A percentile compares a stretch with the other conserved stretches of the same genome.
These are phyloP conservation scores for Chrysoporthe cubensis DNA, from an alignment of 2,329 filamentous ascomycete species.

Conservation along the genomic window DNA sequence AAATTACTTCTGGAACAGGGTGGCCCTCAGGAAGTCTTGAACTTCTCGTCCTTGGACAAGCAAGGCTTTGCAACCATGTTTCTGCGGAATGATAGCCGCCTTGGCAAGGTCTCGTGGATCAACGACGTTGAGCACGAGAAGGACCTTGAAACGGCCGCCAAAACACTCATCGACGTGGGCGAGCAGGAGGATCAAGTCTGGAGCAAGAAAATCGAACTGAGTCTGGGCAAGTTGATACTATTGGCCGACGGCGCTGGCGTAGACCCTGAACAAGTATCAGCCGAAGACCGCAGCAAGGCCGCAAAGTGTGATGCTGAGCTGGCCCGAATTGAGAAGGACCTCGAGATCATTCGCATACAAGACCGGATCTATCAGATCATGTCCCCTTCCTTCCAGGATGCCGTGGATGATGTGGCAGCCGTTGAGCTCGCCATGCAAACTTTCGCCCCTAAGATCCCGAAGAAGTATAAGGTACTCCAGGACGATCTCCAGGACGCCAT, in stretches of 20 bases:
- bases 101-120: conserved; percentile 89
- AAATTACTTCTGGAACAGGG: conserved; percentile 72
- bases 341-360: conserved; percentile 77
- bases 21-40: conserved; percentile 70
- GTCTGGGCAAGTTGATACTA: conserved; percentile 80
- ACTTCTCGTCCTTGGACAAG: conserved; percentile 70
- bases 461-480: conserved; percentile 67
- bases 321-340: conserved; percentile 62
- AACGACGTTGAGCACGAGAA: conserved; percentile 82
- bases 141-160: conserved; percentile 74
- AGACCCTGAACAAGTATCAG: conserved; percentile 32
- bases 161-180: conserved; percentile 72
- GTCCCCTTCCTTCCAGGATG: conserved; percentile 66
- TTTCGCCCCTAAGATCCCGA: conserved; percentile 59
- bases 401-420: conserved; percentile 80
- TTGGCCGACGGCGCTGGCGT: conserved; percentile 61
- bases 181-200: conserved; percentile 78
- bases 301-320: conserved; percentile 45
- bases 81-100: conserved; percentile 70
- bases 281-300: conserved; percentile 32
- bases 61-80: conserved; percentile 76
- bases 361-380: conserved; percentile 76
- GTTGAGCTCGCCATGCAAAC: conserved; percentile 75
- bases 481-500: conserved; percentile 74
- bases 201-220: conserved; percentile 93